These are phyloP conservation scores for Trichoderma lentiforme DNA, from an alignment of 2,329 filamentous ascomycete species.

Conservation along the genomic window DNA sequence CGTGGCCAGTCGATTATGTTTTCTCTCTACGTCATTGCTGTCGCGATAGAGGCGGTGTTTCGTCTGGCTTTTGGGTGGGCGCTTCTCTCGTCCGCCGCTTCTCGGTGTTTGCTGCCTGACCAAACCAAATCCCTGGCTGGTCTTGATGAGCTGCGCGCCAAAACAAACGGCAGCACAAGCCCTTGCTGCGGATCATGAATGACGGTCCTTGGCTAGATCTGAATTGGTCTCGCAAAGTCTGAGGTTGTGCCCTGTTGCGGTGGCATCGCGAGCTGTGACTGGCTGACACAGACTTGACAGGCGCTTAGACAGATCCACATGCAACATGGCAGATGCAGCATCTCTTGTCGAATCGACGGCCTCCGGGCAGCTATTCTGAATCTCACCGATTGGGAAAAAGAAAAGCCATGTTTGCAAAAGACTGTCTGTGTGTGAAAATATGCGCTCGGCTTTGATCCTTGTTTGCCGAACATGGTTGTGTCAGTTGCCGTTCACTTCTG, in stretches of 20 bases:
- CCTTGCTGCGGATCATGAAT: neutral
- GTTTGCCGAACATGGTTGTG: neutral
- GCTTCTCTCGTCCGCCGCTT: neutral
- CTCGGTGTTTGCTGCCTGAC: neutral
- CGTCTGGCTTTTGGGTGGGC: neutral
- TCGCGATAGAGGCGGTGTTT: neutral
- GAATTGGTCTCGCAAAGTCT: neutral
- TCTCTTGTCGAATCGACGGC: constrained; percentile 14
- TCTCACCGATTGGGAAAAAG: neutral
- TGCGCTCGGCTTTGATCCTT: neutral
- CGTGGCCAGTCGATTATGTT: neutral
- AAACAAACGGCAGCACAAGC: neutral
- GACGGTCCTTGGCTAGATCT: neutral
- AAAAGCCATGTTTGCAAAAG: neutral
- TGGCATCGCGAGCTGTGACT: neutral
- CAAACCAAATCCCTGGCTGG: neutral
- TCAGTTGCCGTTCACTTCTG: neutral
- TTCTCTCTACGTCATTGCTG: neutral
- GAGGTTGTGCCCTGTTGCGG: constrained; percentile 8
- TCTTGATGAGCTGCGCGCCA: neutral
- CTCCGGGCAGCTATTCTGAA: neutral
- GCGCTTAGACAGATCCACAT: constrained; percentile 13
- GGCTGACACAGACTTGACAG: neutral
- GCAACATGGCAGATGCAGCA: neutral
- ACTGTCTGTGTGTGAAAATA: neutral